Evolutionary conservation across 2,329 filamentous ascomycete genomes (phyloP).

Genomic region (Microdochium paspali): DNA sequence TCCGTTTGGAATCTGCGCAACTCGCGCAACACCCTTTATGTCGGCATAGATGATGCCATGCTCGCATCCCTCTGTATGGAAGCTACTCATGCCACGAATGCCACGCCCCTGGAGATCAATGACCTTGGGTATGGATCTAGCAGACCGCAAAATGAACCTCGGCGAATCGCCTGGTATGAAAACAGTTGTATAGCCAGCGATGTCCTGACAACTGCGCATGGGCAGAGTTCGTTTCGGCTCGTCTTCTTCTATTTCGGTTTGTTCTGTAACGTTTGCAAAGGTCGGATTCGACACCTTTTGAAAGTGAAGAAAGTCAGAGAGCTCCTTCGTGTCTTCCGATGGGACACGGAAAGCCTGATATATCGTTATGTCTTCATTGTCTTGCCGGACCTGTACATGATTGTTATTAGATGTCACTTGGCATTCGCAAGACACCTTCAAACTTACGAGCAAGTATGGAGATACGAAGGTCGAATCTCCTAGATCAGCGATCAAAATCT

Average conservation of each 20-base stretch:
- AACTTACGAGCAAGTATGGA: conserved; percentile 72
- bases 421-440: not conserved
- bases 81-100: conserved; percentile 62
- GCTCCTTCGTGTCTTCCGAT: conserved; percentile 26
- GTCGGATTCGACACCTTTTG: conserved; percentile 63
- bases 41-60: conserved; percentile 79
- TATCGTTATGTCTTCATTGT: conserved; percentile 72
- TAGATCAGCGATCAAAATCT: conserved; percentile 76
- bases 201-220: conserved; percentile 48
- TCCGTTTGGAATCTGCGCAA: conserved; percentile 57
- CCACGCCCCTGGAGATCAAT: conserved; percentile 60
- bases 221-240: conserved; percentile 38
- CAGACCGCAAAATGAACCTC: conserved; percentile 73
- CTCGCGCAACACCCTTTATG: conserved; percentile 58
- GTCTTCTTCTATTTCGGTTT: conserved; percentile 40
- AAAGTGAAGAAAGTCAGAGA: conserved; percentile 58
- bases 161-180: conserved; percentile 76
- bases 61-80: conserved; percentile 70
- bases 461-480: conserved; percentile 62
- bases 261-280: conserved; percentile 48
- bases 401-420: conserved; percentile 2
- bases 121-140: conserved; percentile 67
- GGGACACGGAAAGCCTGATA: conserved; percentile 68
- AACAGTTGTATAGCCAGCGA: conserved; percentile 73
- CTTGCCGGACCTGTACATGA: conserved; percentile 61